These are phyloP conservation scores for Rubia balearica DNA, from an alignment of 305 asterid species.

Conservation along the genomic window DNA sequence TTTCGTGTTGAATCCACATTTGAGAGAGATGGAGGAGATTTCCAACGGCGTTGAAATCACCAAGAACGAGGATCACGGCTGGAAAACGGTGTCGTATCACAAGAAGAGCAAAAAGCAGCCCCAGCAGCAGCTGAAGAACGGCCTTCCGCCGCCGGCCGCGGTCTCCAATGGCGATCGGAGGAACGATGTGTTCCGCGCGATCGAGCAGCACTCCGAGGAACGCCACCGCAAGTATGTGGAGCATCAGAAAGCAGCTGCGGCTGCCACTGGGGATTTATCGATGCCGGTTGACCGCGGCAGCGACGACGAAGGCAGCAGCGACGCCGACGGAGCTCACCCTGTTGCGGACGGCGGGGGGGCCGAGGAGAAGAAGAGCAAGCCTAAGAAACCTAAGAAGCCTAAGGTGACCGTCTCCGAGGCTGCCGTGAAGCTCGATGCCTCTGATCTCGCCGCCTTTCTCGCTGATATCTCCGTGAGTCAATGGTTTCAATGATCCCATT, in stretches of 20 bases:
- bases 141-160: not conserved
- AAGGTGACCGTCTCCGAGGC: conserved; percentile 41
- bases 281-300: conserved; percentile 10
- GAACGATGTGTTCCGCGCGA: conserved; percentile 24
- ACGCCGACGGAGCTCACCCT: conserved; percentile 15
- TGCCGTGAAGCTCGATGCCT: conserved; percentile 31
- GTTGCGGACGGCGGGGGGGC: conserved; percentile 16
- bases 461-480: conserved; percentile 30
- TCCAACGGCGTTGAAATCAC: conserved; percentile 14
- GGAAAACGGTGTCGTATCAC: conserved; percentile 32
- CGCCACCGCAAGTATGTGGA: conserved; percentile 25
- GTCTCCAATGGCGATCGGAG: conserved; percentile 12
- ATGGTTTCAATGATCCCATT: not conserved
- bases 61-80: conserved; percentile 26
- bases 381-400: conserved; percentile 40
- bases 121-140: conserved; percentile 8
- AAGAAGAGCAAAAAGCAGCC: conserved; percentile 24
- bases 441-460: conserved; percentile 35
- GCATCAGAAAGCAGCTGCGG: conserved; percentile 21
- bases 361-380: conserved; percentile 27
- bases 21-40: conserved; percentile 18
- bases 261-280: conserved; percentile 9
- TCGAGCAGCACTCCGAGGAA: conserved; percentile 30
- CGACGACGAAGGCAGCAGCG: conserved; percentile 16
- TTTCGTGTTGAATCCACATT: not conserved